These are phyloP conservation scores for Sporisorium graminicola DNA, from an alignment of 1,284 basidiomycete species.

Conservation along the genomic window DNA sequence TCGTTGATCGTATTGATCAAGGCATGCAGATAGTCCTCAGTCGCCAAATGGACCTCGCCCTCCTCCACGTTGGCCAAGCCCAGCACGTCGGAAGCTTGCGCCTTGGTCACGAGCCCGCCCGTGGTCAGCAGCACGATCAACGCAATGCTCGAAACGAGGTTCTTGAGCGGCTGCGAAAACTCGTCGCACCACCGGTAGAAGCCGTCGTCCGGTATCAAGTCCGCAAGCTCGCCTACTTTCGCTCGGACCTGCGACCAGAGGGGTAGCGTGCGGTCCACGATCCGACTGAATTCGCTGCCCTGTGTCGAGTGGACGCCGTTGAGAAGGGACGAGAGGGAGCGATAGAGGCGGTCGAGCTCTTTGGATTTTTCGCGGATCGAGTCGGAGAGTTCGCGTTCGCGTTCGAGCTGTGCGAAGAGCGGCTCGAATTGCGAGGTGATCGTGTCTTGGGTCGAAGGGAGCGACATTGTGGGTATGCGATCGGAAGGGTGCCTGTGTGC, in stretches of 20 bases:
- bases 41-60: conserved; percentile 36
- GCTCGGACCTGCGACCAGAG: neutral
- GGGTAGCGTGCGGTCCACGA: conserved; percentile 1
- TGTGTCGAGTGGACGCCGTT: conserved; percentile 51
- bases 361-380: conserved; percentile 50
- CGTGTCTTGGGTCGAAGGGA: neutral
- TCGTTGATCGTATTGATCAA: conserved; percentile 63
- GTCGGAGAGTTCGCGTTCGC: conserved; percentile 39
- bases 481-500: neutral
- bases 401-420: conserved; percentile 52
- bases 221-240: conserved; percentile 9
- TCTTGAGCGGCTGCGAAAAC: conserved; percentile 26
- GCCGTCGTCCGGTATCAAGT: conserved; percentile 30
- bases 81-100: conserved; percentile 28
- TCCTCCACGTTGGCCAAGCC: conserved; percentile 14
- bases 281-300: conserved; percentile 8
- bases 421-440: conserved; percentile 34
- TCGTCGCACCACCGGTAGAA: conserved; percentile 51
- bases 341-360: conserved; percentile 46
- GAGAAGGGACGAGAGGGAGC: conserved; percentile 35
- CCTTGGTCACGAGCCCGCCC: conserved; percentile 51
- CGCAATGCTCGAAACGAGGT: conserved; percentile 25
- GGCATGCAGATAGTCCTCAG: conserved; percentile 65
- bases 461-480: conserved; percentile 2
- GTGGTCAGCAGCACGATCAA: conserved; percentile 41